Evolutionary conservation across 164 flowering plant genomes (phyloP).

Genomic region (Vitis amurensis): DNA sequence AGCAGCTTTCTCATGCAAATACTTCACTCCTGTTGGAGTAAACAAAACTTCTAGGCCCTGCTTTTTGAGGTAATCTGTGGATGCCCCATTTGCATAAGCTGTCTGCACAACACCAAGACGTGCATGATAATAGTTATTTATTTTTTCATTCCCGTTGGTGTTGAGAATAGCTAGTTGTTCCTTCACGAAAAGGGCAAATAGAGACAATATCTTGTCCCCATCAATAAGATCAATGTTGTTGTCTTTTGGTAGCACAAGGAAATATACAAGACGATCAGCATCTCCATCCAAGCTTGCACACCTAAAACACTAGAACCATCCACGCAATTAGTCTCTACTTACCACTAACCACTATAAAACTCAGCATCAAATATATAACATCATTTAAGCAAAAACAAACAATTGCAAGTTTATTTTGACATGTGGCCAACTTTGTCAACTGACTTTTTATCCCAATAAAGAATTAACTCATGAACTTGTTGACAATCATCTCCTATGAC

Average conservation of each 20-base stretch:
- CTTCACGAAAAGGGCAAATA: slow-evolving; percentile 71
- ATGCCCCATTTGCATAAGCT: slow-evolving; percentile 98
- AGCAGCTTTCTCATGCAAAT: slow-evolving; percentile 85
- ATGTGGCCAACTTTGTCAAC: background rate
- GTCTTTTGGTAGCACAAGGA: slow-evolving; percentile 29
- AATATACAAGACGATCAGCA: slow-evolving; percentile 77
- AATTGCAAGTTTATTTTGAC: background rate
- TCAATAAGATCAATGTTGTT: slow-evolving; percentile 57
- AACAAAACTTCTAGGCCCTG: slow-evolving; percentile 71
- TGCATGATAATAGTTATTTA: slow-evolving; percentile 24
- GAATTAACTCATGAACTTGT: background rate
- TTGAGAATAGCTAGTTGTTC: slow-evolving; percentile 61
- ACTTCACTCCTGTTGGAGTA: slow-evolving; percentile 93
- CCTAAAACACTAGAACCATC: slow-evolving; percentile 51
- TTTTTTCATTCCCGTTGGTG: slow-evolving; percentile 20
- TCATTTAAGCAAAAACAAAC: background rate
- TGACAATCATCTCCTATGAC: background rate
- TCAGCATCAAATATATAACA: background rate
- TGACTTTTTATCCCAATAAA: background rate
- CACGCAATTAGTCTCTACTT: slow-evolving; percentile 23
- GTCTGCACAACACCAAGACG: slow-evolving; percentile 83
- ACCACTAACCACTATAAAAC: slow-evolving; percentile 6
- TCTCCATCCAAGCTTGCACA: slow-evolving; percentile 87
- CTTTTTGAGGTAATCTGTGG: slow-evolving; percentile 71
- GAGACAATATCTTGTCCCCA: slow-evolving; percentile 72